A percentile compares a stretch with the other conserved stretches of the same genome.
Conservation (phyloP, 2,329 filamentous ascomycete species). For the Colletotrichum sp. region DNA sequence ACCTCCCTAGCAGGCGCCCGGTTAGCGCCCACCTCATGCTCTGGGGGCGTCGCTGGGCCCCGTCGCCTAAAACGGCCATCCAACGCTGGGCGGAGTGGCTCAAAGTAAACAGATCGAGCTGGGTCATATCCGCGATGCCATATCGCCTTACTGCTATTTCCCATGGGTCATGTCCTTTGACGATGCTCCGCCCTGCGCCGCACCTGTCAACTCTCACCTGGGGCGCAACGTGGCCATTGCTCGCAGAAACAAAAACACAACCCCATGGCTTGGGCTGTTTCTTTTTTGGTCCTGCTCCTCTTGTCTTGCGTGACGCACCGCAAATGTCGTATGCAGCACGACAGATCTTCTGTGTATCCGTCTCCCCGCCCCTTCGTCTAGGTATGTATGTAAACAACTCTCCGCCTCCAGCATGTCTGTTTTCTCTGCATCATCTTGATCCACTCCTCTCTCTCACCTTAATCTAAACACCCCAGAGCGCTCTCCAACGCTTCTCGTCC, state of each 20-base stretch:
- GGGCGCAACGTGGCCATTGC: not conserved
- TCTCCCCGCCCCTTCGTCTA: not conserved
- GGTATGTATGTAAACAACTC: not conserved
- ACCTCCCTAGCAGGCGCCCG: not conserved
- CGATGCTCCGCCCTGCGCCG: not conserved
- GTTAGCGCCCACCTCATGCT: not conserved
- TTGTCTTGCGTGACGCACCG: not conserved
- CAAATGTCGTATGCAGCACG: not conserved
- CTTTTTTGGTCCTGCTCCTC: not conserved
- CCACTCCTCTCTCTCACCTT: not conserved
- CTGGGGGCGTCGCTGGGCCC: not conserved
- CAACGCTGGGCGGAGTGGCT: not conserved
- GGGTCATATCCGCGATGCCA: not conserved
- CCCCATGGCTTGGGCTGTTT: not conserved
- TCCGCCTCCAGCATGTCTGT: not conserved
- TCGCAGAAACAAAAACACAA: not conserved
- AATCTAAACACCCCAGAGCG: conserved; percentile 61
- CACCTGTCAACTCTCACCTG: conserved; percentile 2
- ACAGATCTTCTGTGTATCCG: not conserved
- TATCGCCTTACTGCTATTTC: not conserved
- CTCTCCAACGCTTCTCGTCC: conserved; percentile 63
- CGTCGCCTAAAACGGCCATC: not conserved
- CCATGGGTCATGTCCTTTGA: not conserved
- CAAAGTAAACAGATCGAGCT: not conserved
- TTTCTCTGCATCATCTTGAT: not conserved